Base-by-base conservation (phyloP, 257 asterid species). In the Solanum medicagineum region DNA sequence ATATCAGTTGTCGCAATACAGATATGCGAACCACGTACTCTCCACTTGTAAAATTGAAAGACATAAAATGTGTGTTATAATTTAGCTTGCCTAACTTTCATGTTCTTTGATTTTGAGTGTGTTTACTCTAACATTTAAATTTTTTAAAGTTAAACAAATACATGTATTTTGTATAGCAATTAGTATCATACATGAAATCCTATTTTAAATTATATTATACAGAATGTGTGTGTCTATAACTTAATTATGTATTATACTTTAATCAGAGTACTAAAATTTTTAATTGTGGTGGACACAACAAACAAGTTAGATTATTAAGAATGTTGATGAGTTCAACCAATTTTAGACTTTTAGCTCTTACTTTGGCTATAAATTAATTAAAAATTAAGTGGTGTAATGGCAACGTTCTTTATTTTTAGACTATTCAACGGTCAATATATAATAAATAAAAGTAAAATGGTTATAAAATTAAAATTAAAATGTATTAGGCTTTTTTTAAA, bases 131-230 rank as follows among this genome's bases (percentile, higher is more conserved):
- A 8, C 5, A 56, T 3, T 56, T 56, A 56, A 56, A 17, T 17
- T 56, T 56, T 56, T 7, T 17, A 19, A 0, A 56, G 0, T 56
- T 17, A 44, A 44, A 10, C 8, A 44, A 0, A 44, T 8, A 44
- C 8, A 44, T 8, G 9, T 44, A 44, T 6, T 7, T 6, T 7
- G 2, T 8, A 8, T 44, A 8, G 47, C 10, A 44, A 44, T 6
- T 44, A 1, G 15, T n/a, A 3, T n/a, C 32, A 1, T 10, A n/a
- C 0, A 7, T n/a, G 8, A n/a, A 0, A 7, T n/a, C 22, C 1
- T 60, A 26, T 3, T 5, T 5, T n/a, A 3, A n/a, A 44, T 44
- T 44, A 59, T 59, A 26, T n/a, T 13, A 22, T 5, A 14, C n/a
- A 59, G 9, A n/a, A 59, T 7, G 2, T 1, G 0, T n/a, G 7